Conservation (phyloP, 2,329 filamentous ascomycete genomes). For the Fusarium equiseti region DNA sequence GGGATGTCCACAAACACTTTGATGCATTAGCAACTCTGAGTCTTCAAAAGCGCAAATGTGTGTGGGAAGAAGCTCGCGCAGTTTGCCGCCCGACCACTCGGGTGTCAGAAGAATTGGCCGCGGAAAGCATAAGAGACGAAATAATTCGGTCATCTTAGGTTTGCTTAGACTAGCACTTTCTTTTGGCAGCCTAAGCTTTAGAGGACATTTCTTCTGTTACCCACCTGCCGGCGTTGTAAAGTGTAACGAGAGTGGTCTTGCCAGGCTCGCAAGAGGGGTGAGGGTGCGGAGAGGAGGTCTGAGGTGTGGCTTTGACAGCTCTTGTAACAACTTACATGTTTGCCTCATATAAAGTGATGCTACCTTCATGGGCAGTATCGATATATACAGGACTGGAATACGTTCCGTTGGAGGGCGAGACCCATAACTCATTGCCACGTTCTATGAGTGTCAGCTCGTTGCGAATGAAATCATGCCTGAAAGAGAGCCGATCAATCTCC, state of each 20-base stretch:
- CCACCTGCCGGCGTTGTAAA: too few species aligned
- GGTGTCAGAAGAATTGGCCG: neutral
- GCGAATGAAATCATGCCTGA: conserved; percentile 22
- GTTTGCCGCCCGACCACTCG: too few species aligned
- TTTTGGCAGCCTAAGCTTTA: neutral
- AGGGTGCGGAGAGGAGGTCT: too few species aligned
- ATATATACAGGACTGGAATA: neutral
- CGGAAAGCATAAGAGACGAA: neutral
- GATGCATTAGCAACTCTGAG: neutral
- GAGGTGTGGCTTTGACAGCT: too few species aligned
- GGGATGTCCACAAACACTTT: neutral
- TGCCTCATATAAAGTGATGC: conserved; percentile 39
- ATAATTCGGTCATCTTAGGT: neutral
- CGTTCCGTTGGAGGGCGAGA: neutral
- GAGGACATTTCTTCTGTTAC: too few species aligned
- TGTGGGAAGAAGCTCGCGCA: too few species aligned
- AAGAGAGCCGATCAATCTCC: conserved; percentile 39
- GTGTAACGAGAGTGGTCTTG: too few species aligned
- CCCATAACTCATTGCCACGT: neutral
- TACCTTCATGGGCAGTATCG: conserved; percentile 22
- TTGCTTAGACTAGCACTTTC: neutral
- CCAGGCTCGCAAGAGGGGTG: too few species aligned
- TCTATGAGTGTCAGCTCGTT: neutral
- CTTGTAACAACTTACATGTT: conserved; percentile 29
- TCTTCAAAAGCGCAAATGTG: neutral